Evolutionary conservation across 1,139 yeast genomes (phyloP), one percentile per base, ranked within the genome.

Genomic region (Suhomyces guaymorum): DNA sequence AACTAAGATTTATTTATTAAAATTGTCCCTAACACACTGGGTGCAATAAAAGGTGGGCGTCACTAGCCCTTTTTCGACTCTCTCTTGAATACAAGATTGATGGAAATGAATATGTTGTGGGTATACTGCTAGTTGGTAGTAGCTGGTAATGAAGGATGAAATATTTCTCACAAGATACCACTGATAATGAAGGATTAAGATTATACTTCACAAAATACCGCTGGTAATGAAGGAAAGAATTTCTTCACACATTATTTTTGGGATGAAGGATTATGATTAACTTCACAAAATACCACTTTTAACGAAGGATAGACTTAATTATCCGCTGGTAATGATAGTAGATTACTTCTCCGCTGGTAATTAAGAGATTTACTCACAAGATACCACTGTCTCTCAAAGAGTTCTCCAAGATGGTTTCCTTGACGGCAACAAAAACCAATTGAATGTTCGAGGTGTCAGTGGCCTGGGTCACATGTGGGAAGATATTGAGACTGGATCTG

Each of bases 401-500:
- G 56, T 89, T 89, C 52, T 87, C 95, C 55, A 89, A 70, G 36
- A 89, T 84, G 4, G 96, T 86, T 59, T 88, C 96, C 55, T 83
- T 84, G 20, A 89, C 92, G 11, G 95, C 95, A 4, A 95, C 95
- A 67, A 89, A 87, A 5, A 89, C 96, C 51, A 88, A 66, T 52
- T 84, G 80, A 45, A 89, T 88, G 57, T 89, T 89, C 17, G 88
- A 80, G 7, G 97, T 88, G 57, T 89, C 96, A 1, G 96, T 89
- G 1, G 97, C 97, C 57, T 89, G 96, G 4, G 97, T 89, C 19
- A 89, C 85, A 54, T 89, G 95, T 9, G 96, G 96, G 52, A 85
- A 86, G 23, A 89, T 76, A 47, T 82, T 84, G 46, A 89, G 69
- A 13, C 89, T 87, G 2, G 94, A 82, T 46, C 95, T 72, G 57